These are phyloP conservation scores for Hypoxylon perforatum DNA, from an alignment of 495 filamentous ascomycete species.

Conservation along the genomic window DNA sequence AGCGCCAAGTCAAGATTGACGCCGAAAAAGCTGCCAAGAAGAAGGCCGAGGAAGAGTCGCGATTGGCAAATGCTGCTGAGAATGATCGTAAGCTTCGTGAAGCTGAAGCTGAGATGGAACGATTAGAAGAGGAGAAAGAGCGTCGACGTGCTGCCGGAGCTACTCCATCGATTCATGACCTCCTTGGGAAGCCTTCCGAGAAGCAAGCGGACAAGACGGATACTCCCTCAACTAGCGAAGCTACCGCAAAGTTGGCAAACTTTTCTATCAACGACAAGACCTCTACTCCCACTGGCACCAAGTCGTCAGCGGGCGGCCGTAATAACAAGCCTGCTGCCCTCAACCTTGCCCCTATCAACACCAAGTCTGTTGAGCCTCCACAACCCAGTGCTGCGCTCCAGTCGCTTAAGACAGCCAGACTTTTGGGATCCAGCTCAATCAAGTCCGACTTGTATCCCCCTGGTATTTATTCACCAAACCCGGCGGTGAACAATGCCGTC, in stretches of 20 bases:
- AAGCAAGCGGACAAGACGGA: conserved; percentile 43
- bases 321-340: conserved; percentile 79
- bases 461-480: conserved; percentile 86
- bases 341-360: conserved; percentile 79
- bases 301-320: conserved; percentile 64
- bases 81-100: conserved; percentile 68
- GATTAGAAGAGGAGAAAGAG: conserved; percentile 65
- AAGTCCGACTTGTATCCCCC: conserved; percentile 80
- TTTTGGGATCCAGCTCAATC: conserved; percentile 66
- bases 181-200: conserved; percentile 43
- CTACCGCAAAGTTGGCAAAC: conserved; percentile 56
- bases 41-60: conserved; percentile 65
- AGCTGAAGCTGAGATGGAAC: conserved; percentile 65
- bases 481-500: conserved; percentile 81
- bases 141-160: conserved; percentile 54
- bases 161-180: conserved; percentile 47
- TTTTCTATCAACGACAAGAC: conserved; percentile 58
- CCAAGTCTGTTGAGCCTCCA: conserved; percentile 83
- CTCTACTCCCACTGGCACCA: conserved; percentile 64
- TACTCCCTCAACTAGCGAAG: conserved; percentile 46
- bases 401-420: conserved; percentile 86
- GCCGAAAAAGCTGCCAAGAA: conserved; percentile 71
- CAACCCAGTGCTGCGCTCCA: conserved; percentile 93
- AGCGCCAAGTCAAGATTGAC: conserved; percentile 58
- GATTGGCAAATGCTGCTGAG: conserved; percentile 55